phyloP scores from a whole-genome alignment of 192 early-diverging fungal genomes.

The Pilobolus umbonatus region DNA sequence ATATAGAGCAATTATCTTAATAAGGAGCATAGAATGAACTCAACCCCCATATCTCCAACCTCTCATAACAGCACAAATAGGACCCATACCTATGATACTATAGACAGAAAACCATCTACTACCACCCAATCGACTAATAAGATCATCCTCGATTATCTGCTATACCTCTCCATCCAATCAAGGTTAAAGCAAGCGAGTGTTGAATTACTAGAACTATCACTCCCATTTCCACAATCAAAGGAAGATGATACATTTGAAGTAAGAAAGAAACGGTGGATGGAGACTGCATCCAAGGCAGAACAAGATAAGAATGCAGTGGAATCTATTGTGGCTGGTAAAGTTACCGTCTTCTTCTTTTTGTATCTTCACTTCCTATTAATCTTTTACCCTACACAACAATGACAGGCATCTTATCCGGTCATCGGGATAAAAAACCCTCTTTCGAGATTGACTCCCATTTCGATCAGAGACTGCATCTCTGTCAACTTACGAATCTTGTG shows the following conservation, averaged over 20 bases:
- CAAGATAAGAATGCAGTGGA: slow-evolving; percentile 48
- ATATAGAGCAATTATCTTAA: no score
- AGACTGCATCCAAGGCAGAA: slow-evolving; percentile 37
- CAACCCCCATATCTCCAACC: no score
- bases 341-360: not conserved
- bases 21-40: no score
- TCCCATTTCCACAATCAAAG: slow-evolving; percentile 26
- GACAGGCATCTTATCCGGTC: slow-evolving; percentile 30
- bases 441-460: slow-evolving; percentile 38
- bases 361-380: no score
- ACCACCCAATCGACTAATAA: slow-evolving; percentile 44
- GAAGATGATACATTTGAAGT: slow-evolving; percentile 35
- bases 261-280: slow-evolving; percentile 34
- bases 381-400: no score
- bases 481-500: slow-evolving; percentile 48
- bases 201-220: slow-evolving; percentile 33
- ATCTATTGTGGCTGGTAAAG: slow-evolving; percentile 46
- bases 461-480: slow-evolving; percentile 48
- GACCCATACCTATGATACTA: no score
- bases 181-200: slow-evolving; percentile 46
- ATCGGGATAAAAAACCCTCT: slow-evolving; percentile 22
- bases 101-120: no score
- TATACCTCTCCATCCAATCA: slow-evolving; percentile 50
- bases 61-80: no score
- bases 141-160: slow-evolving; percentile 49